A percentile compares a stretch with the other conserved stretches of the same genome.
Evolutionary conservation across 2,329 filamentous ascomycete genomes (phyloP).

Genomic region (Calonectria ilicicola): DNA sequence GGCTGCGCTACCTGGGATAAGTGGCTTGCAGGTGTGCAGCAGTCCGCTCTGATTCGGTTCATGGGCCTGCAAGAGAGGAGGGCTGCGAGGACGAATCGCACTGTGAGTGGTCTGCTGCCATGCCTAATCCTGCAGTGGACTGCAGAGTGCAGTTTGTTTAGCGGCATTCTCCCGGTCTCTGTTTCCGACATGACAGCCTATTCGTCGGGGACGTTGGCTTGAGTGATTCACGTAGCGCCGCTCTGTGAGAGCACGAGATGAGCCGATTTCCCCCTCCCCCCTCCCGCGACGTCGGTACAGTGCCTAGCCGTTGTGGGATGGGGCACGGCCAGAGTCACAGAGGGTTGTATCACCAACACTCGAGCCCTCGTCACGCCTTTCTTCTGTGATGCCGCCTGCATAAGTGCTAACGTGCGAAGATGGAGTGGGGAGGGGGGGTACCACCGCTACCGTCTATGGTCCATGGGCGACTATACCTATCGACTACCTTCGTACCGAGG

Average conservation of each 20-base stretch:
- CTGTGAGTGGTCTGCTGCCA: slow-evolving; percentile 37
- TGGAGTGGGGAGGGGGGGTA: slow-evolving; percentile 13
- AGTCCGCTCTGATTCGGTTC: slow-evolving; percentile 37
- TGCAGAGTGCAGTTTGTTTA: slow-evolving; percentile 35
- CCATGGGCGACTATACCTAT: not conserved
- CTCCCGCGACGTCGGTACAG: not conserved
- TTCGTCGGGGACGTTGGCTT: slow-evolving; percentile 33
- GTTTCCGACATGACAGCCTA: slow-evolving; percentile 29
- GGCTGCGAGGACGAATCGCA: slow-evolving; percentile 30
- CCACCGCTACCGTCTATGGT: not conserved
- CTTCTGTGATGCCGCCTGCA: slow-evolving; percentile 14
- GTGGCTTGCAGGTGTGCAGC: slow-evolving; percentile 39
- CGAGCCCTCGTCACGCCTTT: not conserved
- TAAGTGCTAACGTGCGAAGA: slow-evolving; percentile 22
- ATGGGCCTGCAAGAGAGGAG: slow-evolving; percentile 35
- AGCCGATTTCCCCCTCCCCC: slow-evolving; percentile 1
- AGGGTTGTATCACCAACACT: slow-evolving; percentile 19
- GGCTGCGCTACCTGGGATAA: slow-evolving; percentile 27
- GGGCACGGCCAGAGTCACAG: not conserved
- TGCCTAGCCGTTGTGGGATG: not conserved
- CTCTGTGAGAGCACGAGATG: slow-evolving; percentile 14
- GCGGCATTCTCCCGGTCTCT: slow-evolving; percentile 31
- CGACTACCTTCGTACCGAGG: not conserved
- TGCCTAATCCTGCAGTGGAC: slow-evolving; percentile 30
- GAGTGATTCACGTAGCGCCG: slow-evolving; percentile 29